Percentiles rank a stretch among this genome's conserved stretches.
phyloP scores from a whole-genome alignment of 148 eudicot species.

The Amaranthus cruentus region DNA sequence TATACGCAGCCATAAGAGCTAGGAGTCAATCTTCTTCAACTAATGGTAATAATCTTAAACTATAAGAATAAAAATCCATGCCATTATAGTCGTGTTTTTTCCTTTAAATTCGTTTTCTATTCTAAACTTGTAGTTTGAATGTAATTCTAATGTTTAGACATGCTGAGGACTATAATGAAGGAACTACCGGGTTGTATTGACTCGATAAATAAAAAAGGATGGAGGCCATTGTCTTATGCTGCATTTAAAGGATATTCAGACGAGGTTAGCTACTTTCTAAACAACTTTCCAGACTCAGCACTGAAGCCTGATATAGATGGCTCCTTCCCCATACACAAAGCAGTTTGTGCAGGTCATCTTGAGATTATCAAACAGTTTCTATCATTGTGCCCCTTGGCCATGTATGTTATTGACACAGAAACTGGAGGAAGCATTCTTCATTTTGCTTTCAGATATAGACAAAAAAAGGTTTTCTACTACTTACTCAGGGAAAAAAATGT shows the following conservation, averaged over 20 bases:
- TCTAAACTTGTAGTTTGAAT: background rate
- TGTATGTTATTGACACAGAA: background rate
- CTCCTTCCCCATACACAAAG: slow-evolving; percentile 3
- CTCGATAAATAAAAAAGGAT: background rate
- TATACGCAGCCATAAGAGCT: too few relatives aligned
- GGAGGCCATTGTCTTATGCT: slow-evolving; percentile 3
- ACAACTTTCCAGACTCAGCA: background rate
- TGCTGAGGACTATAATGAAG: background rate
- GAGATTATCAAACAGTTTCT: background rate
- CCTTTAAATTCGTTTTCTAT: background rate
- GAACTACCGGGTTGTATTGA: background rate
- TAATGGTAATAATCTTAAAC: too few relatives aligned
- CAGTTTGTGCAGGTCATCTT: background rate
- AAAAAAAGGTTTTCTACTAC: too few relatives aligned
- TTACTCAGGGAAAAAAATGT: too few relatives aligned
- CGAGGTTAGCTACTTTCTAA: slow-evolving; percentile 3
- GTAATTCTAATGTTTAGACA: background rate
- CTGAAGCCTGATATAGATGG: slow-evolving; percentile 1
- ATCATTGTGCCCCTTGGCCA: background rate
- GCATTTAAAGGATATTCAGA: slow-evolving; percentile 7
- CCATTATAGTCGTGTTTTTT: background rate
- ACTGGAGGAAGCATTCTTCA: background rate
- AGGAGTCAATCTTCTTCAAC: too few relatives aligned
- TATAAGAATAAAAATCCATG: background rate
- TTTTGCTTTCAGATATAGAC: background rate